Evolutionary conservation across 75 land plant species (phyloP).

Genomic region (Chamaecyparis obtusa): DNA sequence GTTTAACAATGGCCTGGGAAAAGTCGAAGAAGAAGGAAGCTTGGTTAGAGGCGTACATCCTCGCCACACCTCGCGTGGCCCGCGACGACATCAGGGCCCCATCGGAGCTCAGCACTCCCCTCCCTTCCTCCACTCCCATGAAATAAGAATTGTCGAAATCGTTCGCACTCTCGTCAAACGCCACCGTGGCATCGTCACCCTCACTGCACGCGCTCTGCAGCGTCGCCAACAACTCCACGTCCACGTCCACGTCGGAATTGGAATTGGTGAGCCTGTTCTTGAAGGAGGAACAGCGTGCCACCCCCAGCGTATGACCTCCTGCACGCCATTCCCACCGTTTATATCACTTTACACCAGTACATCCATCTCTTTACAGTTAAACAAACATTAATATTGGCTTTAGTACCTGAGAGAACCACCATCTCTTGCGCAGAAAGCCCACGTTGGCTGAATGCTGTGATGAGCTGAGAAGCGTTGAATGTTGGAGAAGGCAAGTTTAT

Average conservation of each 20-base stretch:
- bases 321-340: too few species aligned
- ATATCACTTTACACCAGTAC: not conserved
- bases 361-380: too few species aligned
- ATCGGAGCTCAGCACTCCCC: constrained; percentile 56
- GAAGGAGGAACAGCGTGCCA: constrained; percentile 65
- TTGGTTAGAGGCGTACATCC: constrained; percentile 44
- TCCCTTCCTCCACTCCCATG: constrained; percentile 20
- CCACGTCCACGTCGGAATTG: constrained; percentile 35
- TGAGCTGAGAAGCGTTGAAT: constrained; percentile 38
- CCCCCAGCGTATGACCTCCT: constrained; percentile 78
- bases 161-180: constrained; percentile 41
- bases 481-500: constrained; percentile 38
- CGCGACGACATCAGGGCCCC: constrained; percentile 32
- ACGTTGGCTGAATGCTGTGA: constrained; percentile 26
- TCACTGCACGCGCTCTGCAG: constrained; percentile 36
- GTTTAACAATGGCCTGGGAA: constrained; percentile 53
- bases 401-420: constrained; percentile 70
- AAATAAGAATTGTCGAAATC: constrained; percentile 63
- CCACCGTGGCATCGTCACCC: constrained; percentile 29
- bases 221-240: constrained; percentile 27
- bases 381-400: too few species aligned
- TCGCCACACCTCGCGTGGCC: constrained; percentile 31
- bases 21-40: constrained; percentile 67
- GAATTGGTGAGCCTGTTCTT: constrained; percentile 43
- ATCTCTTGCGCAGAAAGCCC: constrained; percentile 49